Evolutionary conservation across 106 monocot species (phyloP), one percentile per base, ranked within the genome.

Genomic region (Apostasia shenzhenica): DNA sequence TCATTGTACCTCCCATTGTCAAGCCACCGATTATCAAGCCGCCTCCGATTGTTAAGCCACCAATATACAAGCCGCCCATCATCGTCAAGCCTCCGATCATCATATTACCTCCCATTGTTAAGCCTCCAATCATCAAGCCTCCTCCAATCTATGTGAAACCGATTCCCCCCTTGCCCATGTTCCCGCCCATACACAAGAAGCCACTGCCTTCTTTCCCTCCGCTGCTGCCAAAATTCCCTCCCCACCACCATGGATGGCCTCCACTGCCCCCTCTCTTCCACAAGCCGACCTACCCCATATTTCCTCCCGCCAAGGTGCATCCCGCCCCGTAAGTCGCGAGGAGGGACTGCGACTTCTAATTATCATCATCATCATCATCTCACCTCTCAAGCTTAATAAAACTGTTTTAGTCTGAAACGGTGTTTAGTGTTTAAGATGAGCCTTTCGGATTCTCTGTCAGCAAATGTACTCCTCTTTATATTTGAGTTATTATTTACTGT

Each of bases 161-260:
- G 0, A 3, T 43, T 45, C 62, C 44, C 8, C 62, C 62, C 0
- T 8, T 11, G 5, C 62, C 62, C 43, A 62, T 13, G 9, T 13
- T 62, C 8, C 62, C 62, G 3, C 62, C 62, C 6, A 45, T 62
- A 4, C 45, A 62, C 62, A 40, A 62, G 40, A 62, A 62, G 12
- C 62, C 62, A 62, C 45, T 43, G 44, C 62, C 62, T 13, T 45
- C 62, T 2, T 45, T 62, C 0, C 62, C 26, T 26, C 26, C 26
- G 26, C 26, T 26, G 26, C 26, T 26, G 26, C 26, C 62, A 44
- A 13, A 45, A 5, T 62, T 62, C 45, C 62, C 62, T 13, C 62
- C 62, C 45, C 50, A 4, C 50, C 50, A 50, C 50, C 50, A 50
- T 50, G 50, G 50, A 50, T 50, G 50, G 62, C 62, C 62, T 62